A percentile compares a stretch with the other conserved stretches of the same genome.
Evolutionary conservation across 805 yeast genomes (phyloP).

Genomic region (Ogataea paraovalis): DNA sequence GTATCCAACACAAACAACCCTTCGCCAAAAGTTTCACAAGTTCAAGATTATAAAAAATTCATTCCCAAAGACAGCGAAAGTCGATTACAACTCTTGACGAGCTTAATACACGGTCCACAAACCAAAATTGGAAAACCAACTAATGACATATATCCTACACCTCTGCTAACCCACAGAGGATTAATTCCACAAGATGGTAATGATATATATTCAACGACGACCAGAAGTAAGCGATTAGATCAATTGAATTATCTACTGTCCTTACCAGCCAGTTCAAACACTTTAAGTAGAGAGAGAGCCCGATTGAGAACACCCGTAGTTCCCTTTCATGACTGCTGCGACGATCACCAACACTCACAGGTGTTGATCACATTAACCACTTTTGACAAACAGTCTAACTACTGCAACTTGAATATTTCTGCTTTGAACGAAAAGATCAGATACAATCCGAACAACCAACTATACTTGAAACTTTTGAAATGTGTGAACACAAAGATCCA

Average conservation of each 20-base stretch:
- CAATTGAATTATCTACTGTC: slow-evolving; percentile 25
- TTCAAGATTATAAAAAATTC: slow-evolving; percentile 2
- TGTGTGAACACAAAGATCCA: slow-evolving; percentile 41
- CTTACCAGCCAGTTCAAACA: slow-evolving; percentile 34
- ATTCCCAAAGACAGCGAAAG: slow-evolving; percentile 20
- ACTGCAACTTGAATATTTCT: slow-evolving; percentile 27
- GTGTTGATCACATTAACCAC: slow-evolving; percentile 18
- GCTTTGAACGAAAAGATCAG: slow-evolving; percentile 19
- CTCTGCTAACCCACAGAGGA: slow-evolving; percentile 16
- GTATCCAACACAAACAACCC: not conserved
- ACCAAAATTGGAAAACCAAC: slow-evolving; percentile 6
- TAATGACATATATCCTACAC: slow-evolving; percentile 23
- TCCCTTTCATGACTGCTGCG: slow-evolving; percentile 51
- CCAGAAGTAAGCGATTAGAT: slow-evolving; percentile 21
- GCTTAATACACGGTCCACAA: slow-evolving; percentile 22
- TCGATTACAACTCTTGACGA: slow-evolving; percentile 15
- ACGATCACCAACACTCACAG: slow-evolving; percentile 34
- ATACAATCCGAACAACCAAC: slow-evolving; percentile 4
- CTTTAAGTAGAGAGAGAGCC: slow-evolving; percentile 38
- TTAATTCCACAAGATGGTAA: slow-evolving; percentile 19
- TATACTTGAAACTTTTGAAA: slow-evolving; percentile 22
- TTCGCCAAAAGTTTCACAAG: not conserved
- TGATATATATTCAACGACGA: slow-evolving; percentile 29
- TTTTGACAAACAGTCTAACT: slow-evolving; percentile 25
- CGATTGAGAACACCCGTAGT: slow-evolving; percentile 33